These are phyloP conservation scores for Erythrobasidium hasegawianum DNA, from an alignment of 1,284 basidiomycete species.

Conservation along the genomic window DNA sequence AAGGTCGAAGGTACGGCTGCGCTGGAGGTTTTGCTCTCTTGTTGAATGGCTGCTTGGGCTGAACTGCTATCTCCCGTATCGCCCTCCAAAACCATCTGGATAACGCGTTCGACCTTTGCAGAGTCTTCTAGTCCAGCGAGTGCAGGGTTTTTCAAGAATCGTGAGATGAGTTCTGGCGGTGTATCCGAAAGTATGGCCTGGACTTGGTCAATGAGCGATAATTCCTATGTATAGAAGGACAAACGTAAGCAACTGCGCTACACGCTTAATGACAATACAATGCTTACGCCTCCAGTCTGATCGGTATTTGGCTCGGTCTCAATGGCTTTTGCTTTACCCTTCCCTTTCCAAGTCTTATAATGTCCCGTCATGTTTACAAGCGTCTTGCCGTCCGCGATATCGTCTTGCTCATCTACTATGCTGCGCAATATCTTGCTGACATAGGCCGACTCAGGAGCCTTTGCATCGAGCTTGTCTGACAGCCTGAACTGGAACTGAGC, in stretches of 20 bases:
- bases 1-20: background rate
- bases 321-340: background rate
- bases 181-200: slow-evolving; percentile 23
- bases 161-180: background rate
- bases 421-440: background rate
- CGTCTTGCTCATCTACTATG: background rate
- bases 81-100: slow-evolving; percentile 23
- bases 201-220: background rate
- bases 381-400: background rate
- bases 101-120: slow-evolving; percentile 17
- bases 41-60: background rate
- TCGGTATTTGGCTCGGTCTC: background rate
- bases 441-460: background rate
- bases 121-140: slow-evolving; percentile 11
- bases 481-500: slow-evolving; percentile 4
- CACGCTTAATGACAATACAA: too few species aligned
- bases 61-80: background rate
- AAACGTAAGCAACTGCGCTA: too few species aligned
- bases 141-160: background rate
- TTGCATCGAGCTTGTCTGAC: background rate
- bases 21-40: background rate
- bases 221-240: background rate
- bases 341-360: background rate
- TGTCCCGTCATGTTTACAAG: too few species aligned
- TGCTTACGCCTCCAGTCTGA: too few species aligned